Conservation (phyloP, 2,329 filamentous ascomycete species). For the Blastomyces percursus region DNA sequence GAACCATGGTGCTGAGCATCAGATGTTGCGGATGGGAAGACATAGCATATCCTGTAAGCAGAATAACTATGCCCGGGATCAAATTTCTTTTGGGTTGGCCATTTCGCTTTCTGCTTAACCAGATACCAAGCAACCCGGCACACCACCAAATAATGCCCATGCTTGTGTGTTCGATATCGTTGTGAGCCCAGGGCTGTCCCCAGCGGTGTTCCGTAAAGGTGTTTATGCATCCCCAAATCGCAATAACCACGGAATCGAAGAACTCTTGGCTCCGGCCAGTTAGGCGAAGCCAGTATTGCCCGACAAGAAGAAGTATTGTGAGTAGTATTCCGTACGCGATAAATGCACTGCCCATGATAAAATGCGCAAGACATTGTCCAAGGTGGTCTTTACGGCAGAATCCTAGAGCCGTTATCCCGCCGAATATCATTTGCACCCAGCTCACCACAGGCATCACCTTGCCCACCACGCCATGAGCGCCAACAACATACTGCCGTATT, state of each 20-base stretch:
- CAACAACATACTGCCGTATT: conserved; percentile 61
- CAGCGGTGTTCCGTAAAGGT: conserved; percentile 97
- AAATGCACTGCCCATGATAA: conserved; percentile 97
- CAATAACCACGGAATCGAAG: conserved; percentile 84
- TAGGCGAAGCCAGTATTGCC: conserved; percentile 73
- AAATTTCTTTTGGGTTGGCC: conserved; percentile 86
- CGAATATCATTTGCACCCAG: conserved; percentile 94
- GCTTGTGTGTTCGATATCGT: conserved; percentile 95
- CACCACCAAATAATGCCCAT: conserved; percentile 99
- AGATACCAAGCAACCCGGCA: conserved; percentile 80
- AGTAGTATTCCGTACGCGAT: conserved; percentile 86
- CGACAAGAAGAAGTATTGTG: conserved; percentile 74
- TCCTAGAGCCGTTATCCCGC: conserved; percentile 80
- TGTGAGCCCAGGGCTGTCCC: conserved; percentile 79
- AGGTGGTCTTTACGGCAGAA: conserved; percentile 88
- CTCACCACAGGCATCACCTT: conserved; percentile 76
- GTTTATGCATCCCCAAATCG: conserved; percentile 92
- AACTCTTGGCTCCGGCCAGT: conserved; percentile 90
- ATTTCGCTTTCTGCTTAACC: conserved; percentile 75
- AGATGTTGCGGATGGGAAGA: conserved; percentile 77
- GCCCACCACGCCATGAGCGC: conserved; percentile 68
- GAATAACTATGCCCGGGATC: conserved; percentile 79
- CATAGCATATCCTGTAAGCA: conserved; percentile 94
- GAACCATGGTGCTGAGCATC: conserved; percentile 75
- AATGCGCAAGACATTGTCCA: conserved; percentile 89